Evolutionary conservation across 805 yeast species (phyloP), one percentile per base, ranked within the genome.

Genomic region (Candida mattraensis): DNA sequence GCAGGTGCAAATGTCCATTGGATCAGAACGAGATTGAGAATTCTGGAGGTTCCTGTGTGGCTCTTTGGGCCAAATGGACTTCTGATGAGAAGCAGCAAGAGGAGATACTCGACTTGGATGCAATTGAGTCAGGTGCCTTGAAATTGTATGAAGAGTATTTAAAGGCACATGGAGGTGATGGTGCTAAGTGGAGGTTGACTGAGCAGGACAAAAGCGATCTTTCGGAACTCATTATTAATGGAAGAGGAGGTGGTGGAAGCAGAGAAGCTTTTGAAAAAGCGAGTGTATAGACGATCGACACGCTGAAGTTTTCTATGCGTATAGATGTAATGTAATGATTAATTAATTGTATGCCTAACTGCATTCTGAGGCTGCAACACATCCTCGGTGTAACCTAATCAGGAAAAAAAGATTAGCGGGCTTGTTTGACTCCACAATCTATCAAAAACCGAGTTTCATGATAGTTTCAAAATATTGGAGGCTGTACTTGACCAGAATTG

Each of bases 1-100:
- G 98, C 58, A 66, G 96, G 25, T 89, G 98, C 60, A 69, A 73
- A 44, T 89, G 98, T 61, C 95, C 86, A 5, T 23, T 42, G 2
- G 52, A 53, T n/a, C 66, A 57, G 33, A 40, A 47, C 18, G 89
- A 80, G 40, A 66, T 78, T 32, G 91, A 81, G 56, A 74, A 80
- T 48, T 52, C 72, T 3, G 63, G 66, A 2, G 64, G 71, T 6
- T 65, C 72, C 21, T 81, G 87, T 57, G 61, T 77, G 28, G 57
- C 63, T 10, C 60, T 61, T 14, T 83, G 83, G 81, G 63, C 69
- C 17, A 37, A 40, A 29, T 36, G 58, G 18, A 58, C 57, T 3
- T 51, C 50, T 18, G 61, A 59, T 35, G 53, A 54, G 4, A 47
- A 51, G 34, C 36, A 35, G 26, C 28, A 30, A 17, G 26, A 30